Percentiles rank a stretch among this genome's conserved stretches.
Conservation (phyloP, 1,284 basidiomycete genomes). For the Leccinum cinnamomeum region DNA sequence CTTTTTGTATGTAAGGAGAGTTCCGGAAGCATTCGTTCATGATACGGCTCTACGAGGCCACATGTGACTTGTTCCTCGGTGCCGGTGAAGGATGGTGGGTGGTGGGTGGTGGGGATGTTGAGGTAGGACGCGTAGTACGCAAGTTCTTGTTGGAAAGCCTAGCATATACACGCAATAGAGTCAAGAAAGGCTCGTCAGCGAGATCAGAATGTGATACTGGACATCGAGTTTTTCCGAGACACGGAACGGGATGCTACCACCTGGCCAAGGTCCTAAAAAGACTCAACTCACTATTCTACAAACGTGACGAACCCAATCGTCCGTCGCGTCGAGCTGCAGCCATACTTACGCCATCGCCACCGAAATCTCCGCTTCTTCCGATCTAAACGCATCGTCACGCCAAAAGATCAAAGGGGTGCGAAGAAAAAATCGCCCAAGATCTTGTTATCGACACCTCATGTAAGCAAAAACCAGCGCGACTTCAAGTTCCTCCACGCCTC, state of each 20-base stretch:
- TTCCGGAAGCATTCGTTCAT: constrained; percentile 77
- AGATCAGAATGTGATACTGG: constrained; percentile 16
- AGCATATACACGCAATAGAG: neutral
- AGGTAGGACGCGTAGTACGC: constrained; percentile 88
- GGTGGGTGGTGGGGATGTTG: constrained; percentile 77
- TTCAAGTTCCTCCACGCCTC: constrained; percentile 78
- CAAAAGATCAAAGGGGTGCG: constrained; percentile 13
- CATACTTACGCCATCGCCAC: constrained; percentile 75
- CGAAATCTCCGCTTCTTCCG: constrained; percentile 83
- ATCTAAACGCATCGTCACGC: constrained; percentile 15
- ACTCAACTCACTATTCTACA: constrained; percentile 79
- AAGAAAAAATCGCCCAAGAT: constrained; percentile 48
- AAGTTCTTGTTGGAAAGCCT: constrained; percentile 94
- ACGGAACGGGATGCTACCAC: constrained; percentile 10
- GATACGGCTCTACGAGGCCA: constrained; percentile 91
- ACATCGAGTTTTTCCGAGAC: constrained; percentile 22
- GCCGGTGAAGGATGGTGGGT: constrained; percentile 60
- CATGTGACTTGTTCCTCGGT: constrained; percentile 79
- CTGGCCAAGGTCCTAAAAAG: no score
- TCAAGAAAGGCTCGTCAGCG: constrained; percentile 16
- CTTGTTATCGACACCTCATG: constrained; percentile 51
- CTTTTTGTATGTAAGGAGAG: constrained; percentile 78
- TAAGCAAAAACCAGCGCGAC: constrained; percentile 70
- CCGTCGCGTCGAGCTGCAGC: constrained; percentile 91
- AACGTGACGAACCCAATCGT: constrained; percentile 95